Evolutionary conservation across 108 stramenopile species (phyloP).

Genomic region (Nitzschia putrida): DNA sequence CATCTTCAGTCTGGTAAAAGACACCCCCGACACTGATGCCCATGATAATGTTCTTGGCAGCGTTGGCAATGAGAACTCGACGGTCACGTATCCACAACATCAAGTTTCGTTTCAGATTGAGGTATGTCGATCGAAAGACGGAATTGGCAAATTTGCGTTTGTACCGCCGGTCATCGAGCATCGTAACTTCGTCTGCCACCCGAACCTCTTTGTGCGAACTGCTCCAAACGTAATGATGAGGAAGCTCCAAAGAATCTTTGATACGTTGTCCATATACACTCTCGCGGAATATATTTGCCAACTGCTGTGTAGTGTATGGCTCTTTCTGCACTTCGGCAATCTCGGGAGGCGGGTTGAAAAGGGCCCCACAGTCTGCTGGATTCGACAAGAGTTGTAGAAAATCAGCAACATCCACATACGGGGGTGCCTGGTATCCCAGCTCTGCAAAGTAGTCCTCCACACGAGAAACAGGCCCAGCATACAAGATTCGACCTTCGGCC

Average conservation of each 20-base stretch:
- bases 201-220: constrained; percentile 7
- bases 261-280: constrained; percentile 35
- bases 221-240: constrained; percentile 31
- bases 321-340: constrained; percentile 25
- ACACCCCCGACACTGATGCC: constrained; percentile 76
- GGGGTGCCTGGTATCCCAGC: constrained; percentile 68
- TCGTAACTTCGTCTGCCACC: constrained; percentile 10
- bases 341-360: constrained; percentile 38
- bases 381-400: constrained; percentile 73
- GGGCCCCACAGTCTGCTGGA: constrained; percentile 40
- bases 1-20: constrained; percentile 59
- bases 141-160: constrained; percentile 51
- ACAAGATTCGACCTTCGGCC: constrained; percentile 79
- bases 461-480: constrained; percentile 78
- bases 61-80: constrained; percentile 52
- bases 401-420: constrained; percentile 81
- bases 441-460: constrained; percentile 74
- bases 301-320: constrained; percentile 45
- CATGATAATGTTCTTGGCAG: constrained; percentile 64
- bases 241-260: constrained; percentile 13
- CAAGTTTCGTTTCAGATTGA: constrained; percentile 55
- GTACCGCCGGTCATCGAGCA: constrained; percentile 24
- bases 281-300: constrained; percentile 63
- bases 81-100: constrained; percentile 61
- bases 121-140: constrained; percentile 37